Base-by-base conservation (phyloP, 2,329 filamentous ascomycete species). In the Cadophora sp. region DNA sequence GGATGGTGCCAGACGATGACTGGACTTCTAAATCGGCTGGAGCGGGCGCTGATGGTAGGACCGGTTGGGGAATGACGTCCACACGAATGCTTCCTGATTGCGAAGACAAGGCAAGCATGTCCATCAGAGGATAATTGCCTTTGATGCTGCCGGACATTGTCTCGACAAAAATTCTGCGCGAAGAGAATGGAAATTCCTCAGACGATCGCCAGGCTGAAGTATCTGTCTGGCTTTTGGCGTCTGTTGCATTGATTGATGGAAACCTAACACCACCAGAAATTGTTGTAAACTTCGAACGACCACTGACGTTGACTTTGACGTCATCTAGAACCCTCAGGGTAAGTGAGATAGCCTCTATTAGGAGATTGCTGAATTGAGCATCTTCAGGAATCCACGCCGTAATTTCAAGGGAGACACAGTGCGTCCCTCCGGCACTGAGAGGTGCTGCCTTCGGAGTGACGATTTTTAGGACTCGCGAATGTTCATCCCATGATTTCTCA, bases 311-410 rank as follows among this genome's bases (percentile, higher is more conserved):
- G 24, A 76, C 48, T 37, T 74, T 75, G 58, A 69, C 64, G 63
- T 76, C 73, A 16, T 76, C 70, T 11, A 76, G 31, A 1, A 73
- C 71, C 43, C 69, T 66, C 7, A 76, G 48, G 1, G 58, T 68
- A 43, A 78, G 72, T 34, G 70, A 67, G 51, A 72, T 68, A 40
- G 72, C 55, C 26, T 73, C 67, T 11, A 78, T 66, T 8, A 68
- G 27, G 4, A 78, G 51, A 3, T 68, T 65, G 2, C 62, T 65
- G 4, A 78, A 70, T 40, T 74, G 37, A 24, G 69, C 69, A 69
- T 73, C 65, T 27, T 76, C 73, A n/a, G 76, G 76, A 51, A 77
- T 64, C 75, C 74, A 78, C 50, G 73, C 76, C 16, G 73, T 77
- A 37, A 77, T 72, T 43, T 73, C 73, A 11, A 78, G 19, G 27